Evolutionary conservation across 768 basidiomycete species (phyloP).

Genomic region (Leccinum variicolor): DNA sequence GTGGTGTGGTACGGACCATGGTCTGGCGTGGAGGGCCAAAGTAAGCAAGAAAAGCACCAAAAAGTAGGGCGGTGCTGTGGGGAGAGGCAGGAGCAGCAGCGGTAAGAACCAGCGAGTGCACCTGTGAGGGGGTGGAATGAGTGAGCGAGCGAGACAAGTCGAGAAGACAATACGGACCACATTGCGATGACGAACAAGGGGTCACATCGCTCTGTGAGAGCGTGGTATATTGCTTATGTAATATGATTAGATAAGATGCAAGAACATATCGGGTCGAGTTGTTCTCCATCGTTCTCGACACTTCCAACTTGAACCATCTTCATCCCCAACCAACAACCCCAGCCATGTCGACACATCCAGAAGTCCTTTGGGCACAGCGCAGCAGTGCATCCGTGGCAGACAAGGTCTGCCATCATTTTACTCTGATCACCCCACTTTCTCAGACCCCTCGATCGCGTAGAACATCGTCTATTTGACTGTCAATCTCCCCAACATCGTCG

Average conservation of each 20-base stretch:
- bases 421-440: background rate
- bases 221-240: constrained; percentile 18
- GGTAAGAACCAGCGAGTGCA: constrained; percentile 88
- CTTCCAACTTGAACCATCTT: constrained; percentile 20
- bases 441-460: constrained; percentile 37
- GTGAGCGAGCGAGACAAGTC: background rate
- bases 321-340: constrained; percentile 9
- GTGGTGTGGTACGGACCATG: constrained; percentile 55
- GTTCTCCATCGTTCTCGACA: constrained; percentile 32
- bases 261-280: constrained; percentile 15
- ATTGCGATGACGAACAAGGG: constrained; percentile 28
- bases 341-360: constrained; percentile 62
- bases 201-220: background rate
- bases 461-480: constrained; percentile 85
- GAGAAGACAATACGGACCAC: constrained; percentile 49
- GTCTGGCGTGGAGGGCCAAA: constrained; percentile 74
- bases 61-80: constrained; percentile 79
- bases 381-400: constrained; percentile 59
- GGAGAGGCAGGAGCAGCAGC: constrained; percentile 69
- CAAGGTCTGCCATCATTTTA: constrained; percentile 51
- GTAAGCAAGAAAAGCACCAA: constrained; percentile 74
- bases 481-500: constrained; percentile 73
- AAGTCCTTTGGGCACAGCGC: constrained; percentile 94
- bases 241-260: constrained; percentile 3
- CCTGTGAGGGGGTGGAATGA: constrained; percentile 40